Conservation (phyloP, 805 yeast species). For the Barnettozyma vustinii region DNA sequence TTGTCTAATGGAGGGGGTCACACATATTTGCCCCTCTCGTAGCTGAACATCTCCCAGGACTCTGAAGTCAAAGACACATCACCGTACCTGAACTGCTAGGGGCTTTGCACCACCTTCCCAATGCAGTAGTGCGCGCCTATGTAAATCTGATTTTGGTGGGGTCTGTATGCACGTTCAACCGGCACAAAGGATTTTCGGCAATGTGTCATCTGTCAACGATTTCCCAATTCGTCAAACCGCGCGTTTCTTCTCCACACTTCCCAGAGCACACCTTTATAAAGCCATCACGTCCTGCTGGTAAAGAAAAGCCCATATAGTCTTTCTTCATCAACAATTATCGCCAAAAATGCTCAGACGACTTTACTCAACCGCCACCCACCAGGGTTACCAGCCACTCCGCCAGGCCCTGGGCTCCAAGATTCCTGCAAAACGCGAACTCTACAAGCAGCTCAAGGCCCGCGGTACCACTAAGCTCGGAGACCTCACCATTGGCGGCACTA, state of each 20-base stretch:
- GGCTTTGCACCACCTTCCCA: neutral
- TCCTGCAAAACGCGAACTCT: constrained; percentile 38
- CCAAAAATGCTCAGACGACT: constrained; percentile 8
- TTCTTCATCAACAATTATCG: neutral
- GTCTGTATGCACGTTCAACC: neutral
- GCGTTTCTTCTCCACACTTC: constrained; percentile 1
- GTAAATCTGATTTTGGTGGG: neutral
- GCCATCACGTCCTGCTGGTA: neutral
- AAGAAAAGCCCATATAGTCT: too few species aligned
- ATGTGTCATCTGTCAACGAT: constrained; percentile 1
- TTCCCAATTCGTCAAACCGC: constrained; percentile 1
- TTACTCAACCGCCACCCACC: constrained; percentile 17
- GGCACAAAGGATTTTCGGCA: constrained; percentile 1
- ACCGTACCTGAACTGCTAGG: neutral
- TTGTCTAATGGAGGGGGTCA: neutral
- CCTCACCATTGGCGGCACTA: constrained; percentile 36
- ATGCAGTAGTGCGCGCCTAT: neutral
- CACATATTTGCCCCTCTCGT: neutral
- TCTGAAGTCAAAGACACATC: too few species aligned
- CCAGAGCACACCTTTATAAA: neutral
- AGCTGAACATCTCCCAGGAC: neutral
- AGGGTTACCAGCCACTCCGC: neutral
- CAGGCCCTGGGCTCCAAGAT: constrained; percentile 17
- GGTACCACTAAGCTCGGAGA: constrained; percentile 37
- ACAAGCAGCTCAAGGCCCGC: constrained; percentile 35